Evolutionary conservation across 2,329 filamentous ascomycete genomes (phyloP).

Genomic region (Magnaporthiopsis incrustans): DNA sequence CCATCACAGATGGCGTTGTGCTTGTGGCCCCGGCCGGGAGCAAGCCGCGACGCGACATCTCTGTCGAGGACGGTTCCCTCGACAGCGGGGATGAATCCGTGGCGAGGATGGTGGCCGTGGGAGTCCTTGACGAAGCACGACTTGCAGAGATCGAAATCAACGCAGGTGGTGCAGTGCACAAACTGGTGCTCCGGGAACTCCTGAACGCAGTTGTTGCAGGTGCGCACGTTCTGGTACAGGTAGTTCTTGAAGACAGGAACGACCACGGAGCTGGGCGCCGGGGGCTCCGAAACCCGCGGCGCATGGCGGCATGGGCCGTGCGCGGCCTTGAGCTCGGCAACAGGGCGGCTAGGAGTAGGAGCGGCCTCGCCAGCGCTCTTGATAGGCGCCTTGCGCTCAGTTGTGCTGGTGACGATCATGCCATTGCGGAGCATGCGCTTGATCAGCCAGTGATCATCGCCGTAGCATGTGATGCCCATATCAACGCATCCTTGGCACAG

Average conservation of each 20-base stretch:
- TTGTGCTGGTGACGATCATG: conserved; percentile 74
- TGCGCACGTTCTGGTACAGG: conserved; percentile 41
- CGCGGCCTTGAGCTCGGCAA: conserved; percentile 15
- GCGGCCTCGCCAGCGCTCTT: background rate
- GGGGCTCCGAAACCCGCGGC: background rate
- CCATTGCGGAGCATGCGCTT: conserved; percentile 79
- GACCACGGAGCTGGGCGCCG: conserved; percentile 6
- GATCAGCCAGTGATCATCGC: conserved; percentile 83
- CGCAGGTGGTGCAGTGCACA: conserved; percentile 75
- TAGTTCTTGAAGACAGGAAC: conserved; percentile 17
- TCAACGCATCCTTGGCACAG: conserved; percentile 76
- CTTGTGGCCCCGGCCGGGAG: conserved; percentile 68
- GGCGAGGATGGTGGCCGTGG: conserved; percentile 87
- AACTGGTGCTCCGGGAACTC: conserved; percentile 72
- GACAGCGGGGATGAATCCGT: conserved; percentile 66
- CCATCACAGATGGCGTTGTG: conserved; percentile 93
- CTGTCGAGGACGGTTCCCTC: conserved; percentile 53
- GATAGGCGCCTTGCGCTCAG: conserved; percentile 69
- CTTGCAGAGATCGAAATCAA: conserved; percentile 89
- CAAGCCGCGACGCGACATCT: conserved; percentile 59
- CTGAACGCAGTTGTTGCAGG: conserved; percentile 60
- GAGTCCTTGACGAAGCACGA: conserved; percentile 65
- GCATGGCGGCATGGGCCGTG: conserved; percentile 12
- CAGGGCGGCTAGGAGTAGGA: conserved; percentile 2
- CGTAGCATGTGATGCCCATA: conserved; percentile 67